Conservation (phyloP, 2,329 filamentous ascomycete genomes). For the Colletotrichum cordylinicola region DNA sequence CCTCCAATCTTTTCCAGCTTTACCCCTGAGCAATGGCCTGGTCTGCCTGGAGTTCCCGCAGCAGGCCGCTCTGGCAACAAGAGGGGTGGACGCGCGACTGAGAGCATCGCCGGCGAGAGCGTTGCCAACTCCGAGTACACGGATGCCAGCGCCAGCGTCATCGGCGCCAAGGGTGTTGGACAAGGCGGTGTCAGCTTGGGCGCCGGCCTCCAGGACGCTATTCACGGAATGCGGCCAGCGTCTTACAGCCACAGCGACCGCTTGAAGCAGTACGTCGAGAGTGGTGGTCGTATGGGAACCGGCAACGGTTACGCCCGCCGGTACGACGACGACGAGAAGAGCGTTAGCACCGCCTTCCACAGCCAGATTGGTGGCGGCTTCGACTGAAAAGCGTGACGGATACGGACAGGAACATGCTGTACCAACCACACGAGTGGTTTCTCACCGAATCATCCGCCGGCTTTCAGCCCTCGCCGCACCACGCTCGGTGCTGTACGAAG, state of each 20-base stretch:
- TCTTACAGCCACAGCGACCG: constrained; percentile 84
- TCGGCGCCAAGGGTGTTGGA: constrained; percentile 75
- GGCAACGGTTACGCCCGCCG: constrained; percentile 65
- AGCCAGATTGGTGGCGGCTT: constrained; percentile 82
- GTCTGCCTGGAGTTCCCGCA: constrained; percentile 69
- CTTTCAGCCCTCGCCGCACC: constrained; percentile 19
- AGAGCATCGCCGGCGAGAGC: constrained; percentile 89
- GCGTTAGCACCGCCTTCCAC: constrained; percentile 94
- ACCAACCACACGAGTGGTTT: constrained; percentile 9
- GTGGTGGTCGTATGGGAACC: constrained; percentile 71
- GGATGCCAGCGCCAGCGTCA: constrained; percentile 79
- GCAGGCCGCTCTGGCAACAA: constrained; percentile 70
- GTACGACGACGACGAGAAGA: constrained; percentile 93
- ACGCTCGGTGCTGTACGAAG: constrained; percentile 18
- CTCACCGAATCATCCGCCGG: constrained; percentile 19
- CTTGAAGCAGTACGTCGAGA: constrained; percentile 93
- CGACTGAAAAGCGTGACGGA: constrained; percentile 45
- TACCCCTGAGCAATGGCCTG: constrained; percentile 85
- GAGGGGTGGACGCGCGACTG: constrained; percentile 69
- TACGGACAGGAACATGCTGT: constrained; percentile 14
- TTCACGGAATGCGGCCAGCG: constrained; percentile 67
- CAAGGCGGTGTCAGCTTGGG: constrained; percentile 89
- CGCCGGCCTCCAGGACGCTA: constrained; percentile 76
- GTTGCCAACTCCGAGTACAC: constrained; percentile 91
- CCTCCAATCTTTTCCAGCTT: constrained; percentile 97